phyloP scores from a whole-genome alignment of 2,329 filamentous ascomycete genomes.

The Knufia fluminis region DNA sequence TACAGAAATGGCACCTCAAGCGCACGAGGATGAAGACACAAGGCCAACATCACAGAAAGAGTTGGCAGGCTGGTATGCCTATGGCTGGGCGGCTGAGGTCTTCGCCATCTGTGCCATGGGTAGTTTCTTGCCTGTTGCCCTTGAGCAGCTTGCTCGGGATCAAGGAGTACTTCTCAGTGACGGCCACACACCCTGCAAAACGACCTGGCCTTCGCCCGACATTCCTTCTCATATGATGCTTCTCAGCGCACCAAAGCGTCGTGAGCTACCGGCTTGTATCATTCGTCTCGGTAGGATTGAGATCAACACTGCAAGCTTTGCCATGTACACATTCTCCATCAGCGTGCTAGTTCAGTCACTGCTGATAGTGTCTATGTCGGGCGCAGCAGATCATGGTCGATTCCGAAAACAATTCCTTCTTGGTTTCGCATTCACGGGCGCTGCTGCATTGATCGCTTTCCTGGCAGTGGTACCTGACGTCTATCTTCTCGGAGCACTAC shows the following conservation, averaged over 20 bases:
- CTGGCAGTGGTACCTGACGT: constrained; percentile 64
- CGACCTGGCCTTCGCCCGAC: constrained; percentile 41
- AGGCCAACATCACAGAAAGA: constrained; percentile 81
- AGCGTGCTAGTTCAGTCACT: constrained; percentile 83
- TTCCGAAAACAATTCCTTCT: constrained; percentile 84
- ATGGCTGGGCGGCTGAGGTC: constrained; percentile 91
- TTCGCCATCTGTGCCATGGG: constrained; percentile 86
- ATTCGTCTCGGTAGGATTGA: constrained; percentile 72
- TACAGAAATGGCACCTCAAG: constrained; percentile 23
- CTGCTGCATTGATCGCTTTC: constrained; percentile 78
- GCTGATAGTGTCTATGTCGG: constrained; percentile 91
- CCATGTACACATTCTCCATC: constrained; percentile 67
- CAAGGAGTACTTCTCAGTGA: constrained; percentile 80
- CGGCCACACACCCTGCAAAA: constrained; percentile 62
- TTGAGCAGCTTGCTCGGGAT: constrained; percentile 87
- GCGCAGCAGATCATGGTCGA: constrained; percentile 85
- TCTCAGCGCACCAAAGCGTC: constrained; percentile 11
- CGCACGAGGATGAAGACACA: constrained; percentile 74
- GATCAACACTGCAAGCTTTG: constrained; percentile 93
- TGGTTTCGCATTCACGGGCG: constrained; percentile 73
- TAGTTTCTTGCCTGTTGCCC: constrained; percentile 89
- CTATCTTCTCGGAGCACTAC: constrained; percentile 70
- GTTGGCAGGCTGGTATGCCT: constrained; percentile 88
- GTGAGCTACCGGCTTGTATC: constrained; percentile 48
- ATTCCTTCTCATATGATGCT: constrained; percentile 9